phyloP scores from a whole-genome alignment of 495 filamentous ascomycete species.

The Aspergillus kassunensis region DNA sequence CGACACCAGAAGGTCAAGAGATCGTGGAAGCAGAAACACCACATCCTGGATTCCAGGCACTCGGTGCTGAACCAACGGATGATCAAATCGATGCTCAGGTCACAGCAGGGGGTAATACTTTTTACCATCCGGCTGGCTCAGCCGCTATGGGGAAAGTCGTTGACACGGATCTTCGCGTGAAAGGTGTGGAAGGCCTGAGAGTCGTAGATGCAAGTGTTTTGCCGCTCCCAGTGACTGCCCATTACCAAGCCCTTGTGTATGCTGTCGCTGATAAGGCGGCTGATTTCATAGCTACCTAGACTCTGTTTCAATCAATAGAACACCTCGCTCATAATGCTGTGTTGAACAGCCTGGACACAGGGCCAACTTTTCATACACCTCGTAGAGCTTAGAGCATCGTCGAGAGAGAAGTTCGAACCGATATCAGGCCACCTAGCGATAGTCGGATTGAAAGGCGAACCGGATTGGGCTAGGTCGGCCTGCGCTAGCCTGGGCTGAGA shows the following conservation, averaged over 20 bases:
- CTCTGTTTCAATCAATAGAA: too few species aligned
- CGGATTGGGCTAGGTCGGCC: not conserved
- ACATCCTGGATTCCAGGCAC: conserved; percentile 12
- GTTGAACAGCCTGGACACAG: not conserved
- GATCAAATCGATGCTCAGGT: conserved; percentile 28
- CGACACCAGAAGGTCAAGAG: conserved; percentile 17
- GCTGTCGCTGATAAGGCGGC: conserved; percentile 35
- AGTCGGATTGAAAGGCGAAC: too few species aligned
- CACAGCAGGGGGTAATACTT: conserved; percentile 18
- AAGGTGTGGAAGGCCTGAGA: conserved; percentile 36
- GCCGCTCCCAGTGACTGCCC: conserved; percentile 25
- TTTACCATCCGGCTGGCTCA: conserved; percentile 28
- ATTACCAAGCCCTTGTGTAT: conserved; percentile 32
- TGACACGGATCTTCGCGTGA: conserved; percentile 32
- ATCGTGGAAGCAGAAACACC: conserved; percentile 22
- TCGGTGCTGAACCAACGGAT: conserved; percentile 23
- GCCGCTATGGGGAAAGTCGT: conserved; percentile 41
- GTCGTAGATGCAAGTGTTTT: conserved; percentile 21
- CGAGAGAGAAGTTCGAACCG: not conserved
- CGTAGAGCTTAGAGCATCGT: not conserved
- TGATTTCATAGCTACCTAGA: not conserved
- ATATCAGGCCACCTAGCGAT: not conserved
- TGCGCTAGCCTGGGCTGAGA: not conserved
- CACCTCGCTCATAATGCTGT: too few species aligned
- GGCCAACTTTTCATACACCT: not conserved